Evolutionary conservation across 306 rosid genomes (phyloP).

Genomic region (Hippophae gyantsensis): DNA sequence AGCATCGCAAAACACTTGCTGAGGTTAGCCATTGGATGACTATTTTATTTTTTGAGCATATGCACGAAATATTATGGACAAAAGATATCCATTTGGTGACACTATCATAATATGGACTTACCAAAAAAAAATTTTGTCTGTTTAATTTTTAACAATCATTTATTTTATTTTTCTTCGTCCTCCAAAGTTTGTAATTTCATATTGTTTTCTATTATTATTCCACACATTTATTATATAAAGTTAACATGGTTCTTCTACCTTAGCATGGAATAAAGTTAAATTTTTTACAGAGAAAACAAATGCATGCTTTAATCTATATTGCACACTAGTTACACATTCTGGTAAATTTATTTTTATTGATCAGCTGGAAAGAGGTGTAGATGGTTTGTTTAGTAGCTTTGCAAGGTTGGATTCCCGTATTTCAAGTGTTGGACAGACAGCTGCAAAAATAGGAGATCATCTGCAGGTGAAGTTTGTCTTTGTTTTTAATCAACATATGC

Average conservation of each 20-base stretch:
- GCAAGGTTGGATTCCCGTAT: constrained; percentile 96
- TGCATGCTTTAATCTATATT: not conserved
- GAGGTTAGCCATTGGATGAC: constrained; percentile 49
- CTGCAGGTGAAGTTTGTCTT: constrained; percentile 66
- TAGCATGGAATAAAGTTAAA: too few relatives aligned
- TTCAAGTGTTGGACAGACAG: constrained; percentile 99
- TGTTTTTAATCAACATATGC: constrained; percentile 17
- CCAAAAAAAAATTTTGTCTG: too few relatives aligned
- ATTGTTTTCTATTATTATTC: too few relatives aligned
- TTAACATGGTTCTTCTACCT: too few relatives aligned
- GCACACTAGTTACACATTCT: not conserved
- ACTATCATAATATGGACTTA: not conserved
- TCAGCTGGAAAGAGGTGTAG: constrained; percentile 98
- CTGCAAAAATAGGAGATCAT: constrained; percentile 99
- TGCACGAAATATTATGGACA: not conserved
- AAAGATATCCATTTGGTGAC: not conserved
- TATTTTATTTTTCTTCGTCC: not conserved
- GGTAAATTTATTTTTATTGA: constrained; percentile 12
- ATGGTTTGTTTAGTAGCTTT: constrained; percentile 95
- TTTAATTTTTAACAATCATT: not conserved
- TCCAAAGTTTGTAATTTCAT: too few relatives aligned
- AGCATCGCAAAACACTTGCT: constrained; percentile 84
- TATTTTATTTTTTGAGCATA: constrained; percentile 1
- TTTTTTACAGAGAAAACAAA: constrained; percentile 1
- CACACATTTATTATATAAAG: too few relatives aligned